A percentile compares a stretch with the other conserved stretches of the same genome.
These are phyloP conservation scores for Fusarium austroafricanum DNA, from an alignment of 2,329 filamentous ascomycete genomes.

Conservation along the genomic window DNA sequence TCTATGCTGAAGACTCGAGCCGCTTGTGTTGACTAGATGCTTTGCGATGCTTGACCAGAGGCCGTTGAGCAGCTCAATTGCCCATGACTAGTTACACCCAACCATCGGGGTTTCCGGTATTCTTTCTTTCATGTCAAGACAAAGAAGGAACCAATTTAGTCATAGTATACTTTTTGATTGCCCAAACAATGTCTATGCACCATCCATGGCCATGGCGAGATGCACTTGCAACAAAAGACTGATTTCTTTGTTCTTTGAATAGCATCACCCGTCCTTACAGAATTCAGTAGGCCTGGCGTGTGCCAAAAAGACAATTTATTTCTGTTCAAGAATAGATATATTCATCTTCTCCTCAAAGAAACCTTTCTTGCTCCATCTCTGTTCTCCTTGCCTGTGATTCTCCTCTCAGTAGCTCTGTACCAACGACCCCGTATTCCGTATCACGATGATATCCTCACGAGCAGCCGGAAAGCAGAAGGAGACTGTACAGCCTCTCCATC, in stretches of 20 bases:
- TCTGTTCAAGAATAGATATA: constrained; percentile 7
- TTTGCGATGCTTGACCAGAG: not conserved
- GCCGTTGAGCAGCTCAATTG: not conserved
- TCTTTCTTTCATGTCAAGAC: not conserved
- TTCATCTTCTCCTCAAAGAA: not conserved
- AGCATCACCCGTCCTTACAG: not conserved
- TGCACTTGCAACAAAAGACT: constrained; percentile 26
- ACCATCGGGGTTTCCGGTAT: not conserved
- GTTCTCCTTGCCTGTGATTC: not conserved
- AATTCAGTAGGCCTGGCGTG: not conserved
- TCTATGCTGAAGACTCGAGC: not conserved
- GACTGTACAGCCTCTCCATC: constrained; percentile 9
- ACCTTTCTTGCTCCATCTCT: constrained; percentile 1
- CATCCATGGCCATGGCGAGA: not conserved
- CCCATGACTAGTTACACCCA: not conserved
- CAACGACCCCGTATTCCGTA: not conserved
- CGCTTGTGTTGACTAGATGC: no score
- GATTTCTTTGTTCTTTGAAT: constrained; percentile 41
- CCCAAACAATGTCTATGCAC: constrained; percentile 20
- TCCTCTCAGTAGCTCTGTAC: not conserved
- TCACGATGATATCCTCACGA: constrained; percentile 6
- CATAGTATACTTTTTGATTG: not conserved
- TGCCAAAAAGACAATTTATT: not conserved
- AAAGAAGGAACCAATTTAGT: constrained; percentile 6
- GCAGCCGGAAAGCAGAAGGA: constrained; percentile 16